Evolutionary conservation across 1,284 basidiomycete genomes (phyloP).

Genomic region (Blastosporella zonata): DNA sequence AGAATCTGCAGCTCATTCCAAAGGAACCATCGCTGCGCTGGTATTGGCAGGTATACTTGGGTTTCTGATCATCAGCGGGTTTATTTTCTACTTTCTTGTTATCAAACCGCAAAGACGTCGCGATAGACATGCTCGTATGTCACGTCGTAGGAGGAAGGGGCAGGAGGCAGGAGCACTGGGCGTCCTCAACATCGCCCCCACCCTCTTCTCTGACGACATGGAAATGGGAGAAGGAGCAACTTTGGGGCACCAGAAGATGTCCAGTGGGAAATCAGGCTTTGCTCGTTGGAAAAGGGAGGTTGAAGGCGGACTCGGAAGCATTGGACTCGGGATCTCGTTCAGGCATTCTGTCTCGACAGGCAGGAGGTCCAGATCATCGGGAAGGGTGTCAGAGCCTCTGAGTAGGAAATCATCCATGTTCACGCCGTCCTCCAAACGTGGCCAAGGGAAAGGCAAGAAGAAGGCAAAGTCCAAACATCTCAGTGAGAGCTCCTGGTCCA

Average conservation of each 20-base stretch:
- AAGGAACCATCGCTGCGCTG: conserved; percentile 63
- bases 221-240: conserved; percentile 15
- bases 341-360: conserved; percentile 35
- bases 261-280: conserved; percentile 35
- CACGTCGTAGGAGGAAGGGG: conserved; percentile 23
- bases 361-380: conserved; percentile 25
- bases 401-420: conserved; percentile 23
- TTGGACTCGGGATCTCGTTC: conserved; percentile 37
- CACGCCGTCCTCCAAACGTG: conserved; percentile 20
- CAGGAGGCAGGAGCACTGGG: conserved; percentile 22
- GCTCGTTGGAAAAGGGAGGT: conserved; percentile 40
- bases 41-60: conserved; percentile 52
- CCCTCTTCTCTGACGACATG: conserved; percentile 12
- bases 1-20: conserved; percentile 26
- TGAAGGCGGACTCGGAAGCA: conserved; percentile 30
- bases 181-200: conserved; percentile 30
- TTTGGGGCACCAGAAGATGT: conserved; percentile 17
- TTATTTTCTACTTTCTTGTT: conserved; percentile 40
- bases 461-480: conserved; percentile 25
- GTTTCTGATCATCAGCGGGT: conserved; percentile 40
- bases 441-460: conserved; percentile 34
- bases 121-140: conserved; percentile 14
- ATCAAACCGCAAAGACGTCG: conserved; percentile 42
- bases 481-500: conserved; percentile 31
- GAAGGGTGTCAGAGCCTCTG: conserved; percentile 21